Evolutionary conservation across 106 monocot species (phyloP).

Genomic region (Allium fistulosum): DNA sequence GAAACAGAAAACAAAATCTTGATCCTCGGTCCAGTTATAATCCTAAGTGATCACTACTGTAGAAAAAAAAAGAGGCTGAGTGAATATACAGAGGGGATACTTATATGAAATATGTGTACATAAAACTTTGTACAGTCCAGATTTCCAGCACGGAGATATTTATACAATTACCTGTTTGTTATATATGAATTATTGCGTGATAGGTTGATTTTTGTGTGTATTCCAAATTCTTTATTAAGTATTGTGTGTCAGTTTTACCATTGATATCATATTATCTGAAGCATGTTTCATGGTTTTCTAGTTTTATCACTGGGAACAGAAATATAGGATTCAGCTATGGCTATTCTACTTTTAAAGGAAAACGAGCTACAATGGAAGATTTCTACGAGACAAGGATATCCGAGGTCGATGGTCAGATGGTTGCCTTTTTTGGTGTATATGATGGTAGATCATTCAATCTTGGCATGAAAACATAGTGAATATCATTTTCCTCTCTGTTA

Average conservation of each 20-base stretch:
- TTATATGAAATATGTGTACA: no score
- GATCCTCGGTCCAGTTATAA: no score
- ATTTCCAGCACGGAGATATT: no score
- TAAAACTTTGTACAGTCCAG: no score
- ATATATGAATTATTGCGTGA: neutral
- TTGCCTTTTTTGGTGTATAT: slow-evolving; percentile 74
- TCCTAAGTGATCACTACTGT: no score
- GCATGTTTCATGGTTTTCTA: slow-evolving; percentile 3
- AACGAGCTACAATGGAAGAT: slow-evolving; percentile 78
- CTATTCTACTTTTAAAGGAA: slow-evolving; percentile 62
- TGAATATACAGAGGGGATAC: no score
- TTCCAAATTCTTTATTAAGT: no score
- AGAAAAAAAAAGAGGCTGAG: no score
- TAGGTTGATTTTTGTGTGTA: neutral
- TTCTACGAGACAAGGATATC: slow-evolving; percentile 50
- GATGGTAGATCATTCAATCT: slow-evolving; percentile 32
- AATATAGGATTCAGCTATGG: slow-evolving; percentile 53
- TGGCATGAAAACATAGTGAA: neutral
- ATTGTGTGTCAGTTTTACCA: no score
- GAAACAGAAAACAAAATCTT: no score
- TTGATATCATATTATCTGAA: neutral
- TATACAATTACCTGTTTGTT: neutral
- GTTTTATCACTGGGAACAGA: slow-evolving; percentile 34
- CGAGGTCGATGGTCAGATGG: slow-evolving; percentile 57
- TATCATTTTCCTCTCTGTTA: neutral